phyloP scores from a whole-genome alignment of 1,139 yeast genomes.

The Kodamaea arcana region DNA sequence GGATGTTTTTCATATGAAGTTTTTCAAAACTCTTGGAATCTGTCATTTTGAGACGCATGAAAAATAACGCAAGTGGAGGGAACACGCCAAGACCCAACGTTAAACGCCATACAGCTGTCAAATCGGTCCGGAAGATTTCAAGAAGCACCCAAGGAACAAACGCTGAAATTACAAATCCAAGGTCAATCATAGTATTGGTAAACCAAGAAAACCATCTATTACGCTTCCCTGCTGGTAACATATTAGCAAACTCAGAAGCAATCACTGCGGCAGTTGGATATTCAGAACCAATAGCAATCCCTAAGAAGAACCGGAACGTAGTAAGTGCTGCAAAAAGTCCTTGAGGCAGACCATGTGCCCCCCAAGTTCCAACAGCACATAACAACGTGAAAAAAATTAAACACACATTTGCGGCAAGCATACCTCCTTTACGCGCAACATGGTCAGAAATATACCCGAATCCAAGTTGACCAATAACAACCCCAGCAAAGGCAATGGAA shows the following conservation, averaged over 20 bases:
- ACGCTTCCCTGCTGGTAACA: constrained; percentile 74
- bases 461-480: constrained; percentile 46
- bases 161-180: constrained; percentile 79
- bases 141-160: constrained; percentile 83
- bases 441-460: constrained; percentile 45
- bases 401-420: constrained; percentile 41
- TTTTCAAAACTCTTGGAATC: constrained; percentile 72
- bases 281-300: constrained; percentile 85
- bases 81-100: constrained; percentile 92
- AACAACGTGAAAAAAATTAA: constrained; percentile 55
- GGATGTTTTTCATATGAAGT: constrained; percentile 60
- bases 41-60: constrained; percentile 68
- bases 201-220: constrained; percentile 88
- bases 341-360: constrained; percentile 49
- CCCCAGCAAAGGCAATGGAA: constrained; percentile 47
- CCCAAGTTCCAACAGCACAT: constrained; percentile 73
- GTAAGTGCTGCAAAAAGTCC: constrained; percentile 83
- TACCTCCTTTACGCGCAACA: constrained; percentile 46
- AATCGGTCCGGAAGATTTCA: constrained; percentile 70
- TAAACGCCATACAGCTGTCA: constrained; percentile 86
- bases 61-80: constrained; percentile 75
- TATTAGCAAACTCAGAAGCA: constrained; percentile 85
- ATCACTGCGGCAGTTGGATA: constrained; percentile 93
- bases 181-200: constrained; percentile 84
- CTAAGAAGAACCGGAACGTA: constrained; percentile 79